phyloP scores from a whole-genome alignment of 2,329 filamentous ascomycete species.

The Fusarium praegraminearum region DNA sequence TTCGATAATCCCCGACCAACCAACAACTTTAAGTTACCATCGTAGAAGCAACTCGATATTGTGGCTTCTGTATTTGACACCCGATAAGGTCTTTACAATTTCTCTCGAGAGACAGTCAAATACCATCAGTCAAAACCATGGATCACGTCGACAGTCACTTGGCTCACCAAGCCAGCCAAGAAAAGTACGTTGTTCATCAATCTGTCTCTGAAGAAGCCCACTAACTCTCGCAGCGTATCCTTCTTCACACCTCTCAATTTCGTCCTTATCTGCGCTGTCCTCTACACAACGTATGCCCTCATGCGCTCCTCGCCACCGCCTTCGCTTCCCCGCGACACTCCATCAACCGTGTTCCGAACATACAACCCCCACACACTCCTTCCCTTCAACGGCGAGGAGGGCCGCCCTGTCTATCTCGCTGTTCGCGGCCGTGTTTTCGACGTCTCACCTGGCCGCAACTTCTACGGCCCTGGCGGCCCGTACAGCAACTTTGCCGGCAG shows the following conservation, averaged over 20 bases:
- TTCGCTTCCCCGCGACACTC: conserved; percentile 63
- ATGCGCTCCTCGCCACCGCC: conserved; percentile 63
- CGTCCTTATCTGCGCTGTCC: conserved; percentile 66
- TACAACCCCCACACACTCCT: conserved; percentile 86
- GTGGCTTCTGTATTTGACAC: neutral
- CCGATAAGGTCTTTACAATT: neutral
- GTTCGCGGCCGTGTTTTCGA: conserved; percentile 94
- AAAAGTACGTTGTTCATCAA: conserved; percentile 50
- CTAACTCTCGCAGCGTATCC: conserved; percentile 51
- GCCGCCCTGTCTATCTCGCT: conserved; percentile 85
- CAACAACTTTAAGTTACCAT: conserved; percentile 10
- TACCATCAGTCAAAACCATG: conserved; percentile 53
- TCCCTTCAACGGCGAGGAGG: conserved; percentile 82
- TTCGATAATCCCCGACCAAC: neutral
- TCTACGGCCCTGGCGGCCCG: conserved; percentile 94
- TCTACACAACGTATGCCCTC: conserved; percentile 70
- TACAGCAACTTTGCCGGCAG: conserved; percentile 97
- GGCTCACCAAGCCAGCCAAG: conserved; percentile 64
- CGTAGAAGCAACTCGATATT: neutral
- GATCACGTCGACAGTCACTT: conserved; percentile 70
- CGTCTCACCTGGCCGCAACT: conserved; percentile 86
- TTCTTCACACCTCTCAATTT: conserved; percentile 73
- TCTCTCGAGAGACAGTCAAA: neutral
- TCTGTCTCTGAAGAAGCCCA: neutral
- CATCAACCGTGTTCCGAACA: conserved; percentile 72